Percentiles rank a stretch among this genome's conserved stretches.
phyloP scores from a whole-genome alignment of 345 rosid species.

The Nephelium lappaceum region DNA sequence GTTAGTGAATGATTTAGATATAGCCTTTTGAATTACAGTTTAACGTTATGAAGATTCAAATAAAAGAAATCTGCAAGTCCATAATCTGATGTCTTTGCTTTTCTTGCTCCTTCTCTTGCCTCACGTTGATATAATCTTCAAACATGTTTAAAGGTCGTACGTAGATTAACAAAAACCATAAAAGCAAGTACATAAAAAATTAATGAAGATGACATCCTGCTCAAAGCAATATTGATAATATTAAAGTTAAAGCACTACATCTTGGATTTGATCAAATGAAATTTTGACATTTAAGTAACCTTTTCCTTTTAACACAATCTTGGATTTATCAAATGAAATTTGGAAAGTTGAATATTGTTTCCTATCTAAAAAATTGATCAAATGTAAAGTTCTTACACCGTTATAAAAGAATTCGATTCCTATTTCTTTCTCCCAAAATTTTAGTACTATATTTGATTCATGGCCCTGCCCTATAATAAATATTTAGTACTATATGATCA shows the following conservation, averaged over 20 bases:
- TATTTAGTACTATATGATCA: too few relatives aligned
- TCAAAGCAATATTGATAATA: not conserved
- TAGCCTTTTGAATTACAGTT: too few relatives aligned
- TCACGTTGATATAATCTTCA: constrained; percentile 52
- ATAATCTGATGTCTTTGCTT: too few relatives aligned
- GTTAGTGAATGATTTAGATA: too few relatives aligned
- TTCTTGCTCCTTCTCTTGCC: too few relatives aligned
- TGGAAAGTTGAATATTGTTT: not conserved
- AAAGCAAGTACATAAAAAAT: constrained; percentile 2
- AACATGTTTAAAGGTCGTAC: constrained; percentile 58
- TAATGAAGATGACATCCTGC: not conserved
- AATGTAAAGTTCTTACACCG: constrained; percentile 57
- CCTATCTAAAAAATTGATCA: not conserved
- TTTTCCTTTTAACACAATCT: not conserved
- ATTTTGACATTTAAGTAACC: not conserved
- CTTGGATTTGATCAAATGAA: not conserved
- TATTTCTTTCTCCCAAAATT: constrained; percentile 76
- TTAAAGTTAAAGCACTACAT: not conserved
- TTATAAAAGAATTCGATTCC: constrained; percentile 64
- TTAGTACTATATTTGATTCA: too few relatives aligned
- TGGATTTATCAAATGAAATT: not conserved
- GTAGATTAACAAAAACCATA: constrained; percentile 31
- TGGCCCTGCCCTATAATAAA: too few relatives aligned
- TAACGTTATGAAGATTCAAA: too few relatives aligned
- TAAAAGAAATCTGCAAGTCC: too few relatives aligned